Conservation (phyloP, 2,329 filamentous ascomycete genomes). For the Fusarium sp. region DNA sequence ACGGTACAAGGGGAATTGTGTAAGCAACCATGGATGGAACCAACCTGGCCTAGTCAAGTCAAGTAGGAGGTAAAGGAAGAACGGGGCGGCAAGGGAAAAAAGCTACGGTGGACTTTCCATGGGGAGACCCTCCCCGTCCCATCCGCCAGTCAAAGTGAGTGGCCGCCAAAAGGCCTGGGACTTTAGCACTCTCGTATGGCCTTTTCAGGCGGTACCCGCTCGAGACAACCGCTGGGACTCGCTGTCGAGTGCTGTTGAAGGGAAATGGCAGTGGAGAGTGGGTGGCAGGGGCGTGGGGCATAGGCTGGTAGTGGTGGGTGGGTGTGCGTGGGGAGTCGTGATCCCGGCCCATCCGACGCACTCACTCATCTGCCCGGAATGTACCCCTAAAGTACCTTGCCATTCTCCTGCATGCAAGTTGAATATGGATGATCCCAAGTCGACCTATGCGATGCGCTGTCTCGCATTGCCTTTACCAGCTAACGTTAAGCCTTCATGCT, state of each 20-base stretch:
- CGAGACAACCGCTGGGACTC: constrained; percentile 41
- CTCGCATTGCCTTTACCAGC: constrained; percentile 1
- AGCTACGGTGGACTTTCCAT: constrained; percentile 49
- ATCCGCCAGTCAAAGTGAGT: constrained; percentile 40
- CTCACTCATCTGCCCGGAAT: constrained; percentile 33
- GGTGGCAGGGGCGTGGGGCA: constrained; percentile 38
- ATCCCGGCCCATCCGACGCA: constrained; percentile 48
- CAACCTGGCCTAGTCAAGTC: neutral
- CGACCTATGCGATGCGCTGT: too few relatives aligned
- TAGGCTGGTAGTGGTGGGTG: constrained; percentile 30
- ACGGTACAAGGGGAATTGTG: constrained; percentile 46
- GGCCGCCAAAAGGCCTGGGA: constrained; percentile 30
- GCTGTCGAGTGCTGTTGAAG: constrained; percentile 41
- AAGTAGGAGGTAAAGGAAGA: constrained; percentile 25
- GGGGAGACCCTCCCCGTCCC: constrained; percentile 29
- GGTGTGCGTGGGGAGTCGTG: constrained; percentile 40
- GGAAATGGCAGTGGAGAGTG: constrained; percentile 50
- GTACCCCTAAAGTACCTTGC: constrained; percentile 35
- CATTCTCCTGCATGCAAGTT: constrained; percentile 16
- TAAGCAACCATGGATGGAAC: constrained; percentile 38
- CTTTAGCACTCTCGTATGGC: constrained; percentile 35
- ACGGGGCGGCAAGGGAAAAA: constrained; percentile 48
- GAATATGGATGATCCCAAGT: constrained; percentile 11
- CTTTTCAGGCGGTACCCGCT: constrained; percentile 39
- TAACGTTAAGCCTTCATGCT: neutral